Conservation (phyloP, 2,329 filamentous ascomycete species). For the Neoascochyta sp. region DNA sequence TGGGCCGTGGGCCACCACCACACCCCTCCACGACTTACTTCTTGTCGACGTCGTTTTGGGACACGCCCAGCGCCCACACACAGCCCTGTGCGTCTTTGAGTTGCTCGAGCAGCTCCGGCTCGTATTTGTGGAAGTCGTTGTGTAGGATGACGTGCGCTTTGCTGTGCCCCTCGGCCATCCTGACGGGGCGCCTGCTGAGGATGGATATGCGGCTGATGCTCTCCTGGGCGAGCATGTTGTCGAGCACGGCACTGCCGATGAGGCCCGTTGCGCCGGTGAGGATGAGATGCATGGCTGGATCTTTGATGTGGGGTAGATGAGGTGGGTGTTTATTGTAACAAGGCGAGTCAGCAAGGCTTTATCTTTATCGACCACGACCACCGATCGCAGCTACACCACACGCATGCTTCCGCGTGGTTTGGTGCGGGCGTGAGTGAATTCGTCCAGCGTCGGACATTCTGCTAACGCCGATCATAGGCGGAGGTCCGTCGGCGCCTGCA, state of each 20-base stretch:
- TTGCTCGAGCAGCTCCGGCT: conserved; percentile 54
- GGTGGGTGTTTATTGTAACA: neutral
- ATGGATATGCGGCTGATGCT: conserved; percentile 64
- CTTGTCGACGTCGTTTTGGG: conserved; percentile 56
- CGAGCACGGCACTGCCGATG: conserved; percentile 40
- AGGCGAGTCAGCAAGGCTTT: too few species aligned
- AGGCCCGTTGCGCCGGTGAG: conserved; percentile 46
- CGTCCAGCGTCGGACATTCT: too few species aligned
- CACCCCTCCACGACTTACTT: too few species aligned
- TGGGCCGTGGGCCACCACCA: neutral
- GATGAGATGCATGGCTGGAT: conserved; percentile 43
- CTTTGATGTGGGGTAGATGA: too few species aligned
- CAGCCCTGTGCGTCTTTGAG: conserved; percentile 64
- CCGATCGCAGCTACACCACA: too few species aligned
- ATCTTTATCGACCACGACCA: too few species aligned
- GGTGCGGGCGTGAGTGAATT: too few species aligned
- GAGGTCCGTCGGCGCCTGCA: too few species aligned
- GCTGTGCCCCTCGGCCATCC: conserved; percentile 57
- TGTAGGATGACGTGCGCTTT: conserved; percentile 66
- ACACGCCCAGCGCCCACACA: conserved; percentile 71
- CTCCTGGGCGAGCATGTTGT: conserved; percentile 36
- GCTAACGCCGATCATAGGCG: too few species aligned
- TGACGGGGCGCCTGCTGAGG: conserved; percentile 61
- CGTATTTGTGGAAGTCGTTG: conserved; percentile 62
- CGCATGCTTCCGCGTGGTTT: too few species aligned